Evolutionary conservation across 1,284 basidiomycete species (phyloP), one percentile per base, ranked within the genome.

Genomic region (Sanghuangporus weigelae): DNA sequence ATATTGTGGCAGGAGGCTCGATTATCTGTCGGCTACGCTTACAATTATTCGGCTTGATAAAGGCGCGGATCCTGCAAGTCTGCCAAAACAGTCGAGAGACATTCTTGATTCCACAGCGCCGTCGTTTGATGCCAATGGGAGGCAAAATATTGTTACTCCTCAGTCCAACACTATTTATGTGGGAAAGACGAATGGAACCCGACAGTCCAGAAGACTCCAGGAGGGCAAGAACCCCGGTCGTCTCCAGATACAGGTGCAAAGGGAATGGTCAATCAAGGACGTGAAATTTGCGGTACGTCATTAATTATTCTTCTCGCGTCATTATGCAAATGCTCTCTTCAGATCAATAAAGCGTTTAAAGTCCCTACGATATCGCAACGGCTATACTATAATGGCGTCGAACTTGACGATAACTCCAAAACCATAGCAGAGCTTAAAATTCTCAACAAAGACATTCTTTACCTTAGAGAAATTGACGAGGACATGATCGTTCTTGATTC

Each of bases 281-380:
- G 82, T 93, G 68, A 92, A 92, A 72, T 72, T 89, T 58, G 77
- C 82, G 78, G 90, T 92, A 63, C 61, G 83, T 71, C 44, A 46
- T 38, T 21, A 19, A 31, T 38, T 19, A 19, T 16, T 31, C 26
- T 10, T 26, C 16, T 40, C 23, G 26, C 12, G 62, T 61, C 23
- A 31, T 40, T 42, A 55, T 49, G 59, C 59, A 19, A 48, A 23
- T 36, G 14, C 16, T 26, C 46, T 51, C 84, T 40, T 1, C 67
- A 80, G 89, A 72, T 92, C 57, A 81, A 87, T 59, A 79, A 84
- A 23, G 76, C 80, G 38, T 75, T 86, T 51, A 78, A 79, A 51
- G 84, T 92, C 62, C 85, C 90, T 14, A 86, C 86, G 4, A 88
- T 92, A 61, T 88, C 82, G 66, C 92, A 93, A 69, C 80, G 84